Evolutionary conservation across 345 rosid genomes (phyloP).

Genomic region (Syzygium oleosum): DNA sequence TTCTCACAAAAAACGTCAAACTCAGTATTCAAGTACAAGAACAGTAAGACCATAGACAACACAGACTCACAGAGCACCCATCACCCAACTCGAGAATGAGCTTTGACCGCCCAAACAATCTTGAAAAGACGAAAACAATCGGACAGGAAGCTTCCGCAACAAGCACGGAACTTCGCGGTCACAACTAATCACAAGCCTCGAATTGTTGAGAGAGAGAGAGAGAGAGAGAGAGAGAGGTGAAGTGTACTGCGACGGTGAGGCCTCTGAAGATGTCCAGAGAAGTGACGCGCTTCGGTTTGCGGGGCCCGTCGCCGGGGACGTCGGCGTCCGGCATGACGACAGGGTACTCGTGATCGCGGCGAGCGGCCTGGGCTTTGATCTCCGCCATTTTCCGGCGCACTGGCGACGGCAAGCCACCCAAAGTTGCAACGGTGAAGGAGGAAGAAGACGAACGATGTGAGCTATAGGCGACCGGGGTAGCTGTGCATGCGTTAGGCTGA

Average conservation of each 20-base stretch:
- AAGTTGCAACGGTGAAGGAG: background rate
- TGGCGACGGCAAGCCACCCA: background rate
- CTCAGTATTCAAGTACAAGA: background rate
- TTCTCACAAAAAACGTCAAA: background rate
- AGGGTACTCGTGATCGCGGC: conserved; percentile 10
- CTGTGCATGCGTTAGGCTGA: background rate
- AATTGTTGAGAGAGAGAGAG: background rate
- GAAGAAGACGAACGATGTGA: background rate
- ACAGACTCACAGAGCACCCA: background rate
- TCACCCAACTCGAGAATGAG: background rate
- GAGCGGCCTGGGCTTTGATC: conserved; percentile 24
- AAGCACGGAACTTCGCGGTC: background rate
- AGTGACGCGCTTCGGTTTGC: conserved; percentile 36
- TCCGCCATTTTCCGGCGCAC: conserved; percentile 25
- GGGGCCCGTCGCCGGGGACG: conserved; percentile 10
- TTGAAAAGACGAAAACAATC: background rate
- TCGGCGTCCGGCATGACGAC: conserved; percentile 20
- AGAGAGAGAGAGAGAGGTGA: background rate
- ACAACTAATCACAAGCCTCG: background rate
- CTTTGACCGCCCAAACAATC: background rate
- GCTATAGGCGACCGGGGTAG: background rate
- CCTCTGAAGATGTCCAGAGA: conserved; percentile 90
- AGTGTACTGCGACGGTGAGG: conserved; percentile 67
- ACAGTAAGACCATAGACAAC: background rate
- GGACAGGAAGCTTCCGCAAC: background rate